Evolutionary conservation across 1,284 basidiomycete genomes (phyloP), one percentile per base, ranked within the genome.

Genomic region (Leccinum cinnamomeum): DNA sequence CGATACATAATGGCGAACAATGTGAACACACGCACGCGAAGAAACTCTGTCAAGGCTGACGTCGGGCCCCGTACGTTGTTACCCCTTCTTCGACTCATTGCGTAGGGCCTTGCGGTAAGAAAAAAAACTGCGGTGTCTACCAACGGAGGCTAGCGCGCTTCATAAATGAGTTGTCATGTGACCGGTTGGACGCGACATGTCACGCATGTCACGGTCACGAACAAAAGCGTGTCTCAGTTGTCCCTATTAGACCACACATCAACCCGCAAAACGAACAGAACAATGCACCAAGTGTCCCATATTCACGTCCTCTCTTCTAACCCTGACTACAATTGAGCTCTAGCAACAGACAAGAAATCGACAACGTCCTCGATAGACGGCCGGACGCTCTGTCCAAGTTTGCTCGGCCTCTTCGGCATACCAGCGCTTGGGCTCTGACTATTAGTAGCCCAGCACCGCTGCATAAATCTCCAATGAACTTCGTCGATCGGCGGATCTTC

Each of bases 31-130:
- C 86, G 63, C 66, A 94, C 95, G 68, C 88, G 86, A 18, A 98
- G 81, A 73, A 95, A 98, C 66, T 95, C 93, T 28, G 96, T 97
- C 11, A 98, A 78, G 0, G 96, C 96, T 53, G 94, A 96, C 0
- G 92, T 88, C 0, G 96, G 95, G 0, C 96, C 96, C 18, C 91
- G 84, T 50, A 97, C 89, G 62, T 90, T 90, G 75, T 89, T 90
- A 28, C 70, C 41, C 51, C 73, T 65, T 57, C 73, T 64, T 57
- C 72, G 63, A 54, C 73, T 73, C 71, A 75, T 72, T 8, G 35
- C 59, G 14, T 25, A 54, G 44, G 5, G 18, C 44, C 10, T 46
- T 46, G 44, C 7, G 7, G 7, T 48, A 48, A 48, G 11, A 20
- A 48, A 20, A 18, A 46, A 12, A 48, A 12, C 10, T 10, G n/a